phyloP scores from a whole-genome alignment of 2,329 filamentous ascomycete genomes.

The Mariannaea sp. region DNA sequence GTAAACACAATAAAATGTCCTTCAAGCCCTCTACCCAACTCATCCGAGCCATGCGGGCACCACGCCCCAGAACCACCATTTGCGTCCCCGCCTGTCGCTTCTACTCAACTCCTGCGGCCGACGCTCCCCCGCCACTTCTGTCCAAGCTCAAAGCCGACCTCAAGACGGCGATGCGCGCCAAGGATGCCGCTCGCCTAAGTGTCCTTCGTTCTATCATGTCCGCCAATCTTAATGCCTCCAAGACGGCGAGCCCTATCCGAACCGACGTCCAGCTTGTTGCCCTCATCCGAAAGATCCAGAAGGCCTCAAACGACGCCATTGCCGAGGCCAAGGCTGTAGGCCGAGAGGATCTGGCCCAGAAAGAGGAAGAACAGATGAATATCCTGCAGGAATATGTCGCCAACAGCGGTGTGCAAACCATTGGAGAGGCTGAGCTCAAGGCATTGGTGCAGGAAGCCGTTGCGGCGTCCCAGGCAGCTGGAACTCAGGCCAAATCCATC shows the following conservation, averaged over 20 bases:
- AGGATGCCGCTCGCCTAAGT: conserved; percentile 66
- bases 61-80: conserved; percentile 20
- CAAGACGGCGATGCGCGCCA: conserved; percentile 68
- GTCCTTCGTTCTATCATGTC: conserved; percentile 72
- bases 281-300: conserved; percentile 68
- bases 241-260: conserved; percentile 70
- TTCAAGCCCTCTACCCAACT: conserved; percentile 32
- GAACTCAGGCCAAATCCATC: conserved; percentile 50
- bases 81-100: conserved; percentile 32
- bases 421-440: conserved; percentile 64
- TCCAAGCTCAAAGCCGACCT: conserved; percentile 63
- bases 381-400: conserved; percentile 70
- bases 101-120: conserved; percentile 43
- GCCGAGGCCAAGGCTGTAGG: conserved; percentile 67
- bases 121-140: conserved; percentile 53
- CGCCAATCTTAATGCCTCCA: conserved; percentile 75
- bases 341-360: conserved; percentile 70
- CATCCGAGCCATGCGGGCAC: conserved; percentile 33
- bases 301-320: conserved; percentile 61
- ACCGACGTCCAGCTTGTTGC: conserved; percentile 72
- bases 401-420: conserved; percentile 61
- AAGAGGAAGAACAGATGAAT: conserved; percentile 68
- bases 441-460: conserved; percentile 57
- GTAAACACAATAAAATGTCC: too few relatives aligned
- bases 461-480: conserved; percentile 54